phyloP scores from a whole-genome alignment of 2,329 filamentous ascomycete genomes.

The Fragosphaeria purpurea region DNA sequence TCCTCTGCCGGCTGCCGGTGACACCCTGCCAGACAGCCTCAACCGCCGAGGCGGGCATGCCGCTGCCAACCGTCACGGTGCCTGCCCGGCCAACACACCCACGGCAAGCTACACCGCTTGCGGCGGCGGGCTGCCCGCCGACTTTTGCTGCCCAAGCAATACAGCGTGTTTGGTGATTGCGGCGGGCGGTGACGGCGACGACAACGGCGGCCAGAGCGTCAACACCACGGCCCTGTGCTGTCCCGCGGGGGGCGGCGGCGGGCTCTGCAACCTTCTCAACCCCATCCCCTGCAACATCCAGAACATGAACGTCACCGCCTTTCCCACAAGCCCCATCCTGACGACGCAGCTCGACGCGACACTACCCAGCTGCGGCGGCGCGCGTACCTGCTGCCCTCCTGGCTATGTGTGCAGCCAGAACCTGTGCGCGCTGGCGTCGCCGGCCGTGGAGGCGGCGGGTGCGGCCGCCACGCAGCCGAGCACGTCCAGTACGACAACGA shows the following conservation, averaged over 20 bases:
- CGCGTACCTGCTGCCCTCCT: conserved; percentile 13
- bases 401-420: conserved; percentile 9
- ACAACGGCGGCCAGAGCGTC: neutral
- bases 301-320: conserved; percentile 9
- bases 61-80: too few relatives aligned
- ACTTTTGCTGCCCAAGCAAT: conserved; percentile 12
- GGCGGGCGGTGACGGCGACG: neutral
- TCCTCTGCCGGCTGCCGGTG: too few relatives aligned
- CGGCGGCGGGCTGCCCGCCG: conserved; percentile 9
- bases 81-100: neutral
- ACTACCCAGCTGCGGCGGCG: conserved; percentile 7
- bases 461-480: neutral
- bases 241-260: neutral
- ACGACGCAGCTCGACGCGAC: conserved; percentile 7
- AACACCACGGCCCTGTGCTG: conserved; percentile 15
- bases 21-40: too few relatives aligned
- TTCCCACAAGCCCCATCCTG: conserved; percentile 7
- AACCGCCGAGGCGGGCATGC: too few relatives aligned
- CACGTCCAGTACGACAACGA: neutral
- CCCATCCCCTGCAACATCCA: conserved; percentile 12
- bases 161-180: conserved; percentile 5
- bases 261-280: conserved; percentile 7
- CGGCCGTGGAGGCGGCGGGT: neutral
- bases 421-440: neutral
- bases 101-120: conserved; percentile 8